phyloP scores from a whole-genome alignment of 257 asterid genomes.

The Solanum paucissectum region DNA sequence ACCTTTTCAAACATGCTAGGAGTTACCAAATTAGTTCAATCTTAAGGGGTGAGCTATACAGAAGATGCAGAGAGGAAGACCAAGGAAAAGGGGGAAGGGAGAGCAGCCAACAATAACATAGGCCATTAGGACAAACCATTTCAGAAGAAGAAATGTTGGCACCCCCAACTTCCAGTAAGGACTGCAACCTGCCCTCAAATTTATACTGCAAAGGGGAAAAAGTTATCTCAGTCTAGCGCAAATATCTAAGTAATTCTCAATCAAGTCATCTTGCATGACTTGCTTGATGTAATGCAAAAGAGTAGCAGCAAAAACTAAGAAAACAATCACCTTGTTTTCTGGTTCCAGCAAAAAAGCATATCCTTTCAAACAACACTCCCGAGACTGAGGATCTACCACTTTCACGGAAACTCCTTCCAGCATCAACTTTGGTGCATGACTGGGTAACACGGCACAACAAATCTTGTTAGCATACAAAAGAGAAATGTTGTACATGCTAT shows the following conservation, averaged over 20 bases:
- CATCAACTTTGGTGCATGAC: slow-evolving; percentile 62
- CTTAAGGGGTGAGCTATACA: not conserved
- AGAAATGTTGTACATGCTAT: not conserved
- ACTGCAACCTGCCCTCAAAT: slow-evolving; percentile 56
- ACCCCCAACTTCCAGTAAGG: slow-evolving; percentile 72
- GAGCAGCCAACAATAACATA: slow-evolving; percentile 16
- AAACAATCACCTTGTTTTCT: slow-evolving; percentile 35
- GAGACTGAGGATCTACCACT: slow-evolving; percentile 63
- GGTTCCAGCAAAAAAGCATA: slow-evolving; percentile 65
- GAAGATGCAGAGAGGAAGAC: slow-evolving; percentile 2
- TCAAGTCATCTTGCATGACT: not conserved
- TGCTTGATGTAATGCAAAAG: not conserved
- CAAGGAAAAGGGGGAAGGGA: not conserved
- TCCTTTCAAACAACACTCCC: slow-evolving; percentile 66
- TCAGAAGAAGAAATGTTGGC: slow-evolving; percentile 48
- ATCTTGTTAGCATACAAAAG: slow-evolving; percentile 4
- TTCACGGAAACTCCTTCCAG: slow-evolving; percentile 51
- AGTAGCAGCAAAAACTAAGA: not conserved
- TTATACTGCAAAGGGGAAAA: slow-evolving; percentile 48
- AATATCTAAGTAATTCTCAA: not conserved
- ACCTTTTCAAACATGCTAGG: not conserved
- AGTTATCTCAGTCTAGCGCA: not conserved
- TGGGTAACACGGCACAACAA: slow-evolving; percentile 15
- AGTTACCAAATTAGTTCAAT: not conserved
- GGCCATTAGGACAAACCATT: slow-evolving; percentile 34